A percentile compares a stretch with the other conserved stretches of the same genome.
phyloP scores from a whole-genome alignment of 1,139 yeast genomes.

The Meyerozyma carpophila region DNA sequence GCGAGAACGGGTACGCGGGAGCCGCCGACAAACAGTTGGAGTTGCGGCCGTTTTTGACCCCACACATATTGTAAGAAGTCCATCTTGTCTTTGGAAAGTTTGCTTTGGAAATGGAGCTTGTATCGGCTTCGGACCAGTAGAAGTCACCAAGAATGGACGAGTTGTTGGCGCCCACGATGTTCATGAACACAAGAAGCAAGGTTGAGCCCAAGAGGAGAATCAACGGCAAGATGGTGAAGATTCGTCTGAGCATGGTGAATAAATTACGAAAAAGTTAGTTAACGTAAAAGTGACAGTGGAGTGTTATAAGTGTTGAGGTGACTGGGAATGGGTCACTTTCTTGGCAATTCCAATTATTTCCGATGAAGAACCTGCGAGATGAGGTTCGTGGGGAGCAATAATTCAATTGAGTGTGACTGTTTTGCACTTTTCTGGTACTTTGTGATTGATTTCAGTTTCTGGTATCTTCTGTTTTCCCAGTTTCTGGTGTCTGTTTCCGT shows the following conservation, averaged over 20 bases:
- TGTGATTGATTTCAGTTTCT: too few relatives aligned
- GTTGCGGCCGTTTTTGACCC: constrained; percentile 31
- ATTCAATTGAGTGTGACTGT: too few relatives aligned
- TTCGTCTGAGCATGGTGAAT: constrained; percentile 11
- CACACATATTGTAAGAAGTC: constrained; percentile 70
- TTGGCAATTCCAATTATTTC: too few relatives aligned
- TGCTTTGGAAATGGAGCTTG: constrained; percentile 50
- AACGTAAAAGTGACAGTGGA: too few relatives aligned
- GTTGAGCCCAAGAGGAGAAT: constrained; percentile 34
- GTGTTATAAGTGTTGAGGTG: too few relatives aligned
- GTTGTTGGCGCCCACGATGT: constrained; percentile 56
- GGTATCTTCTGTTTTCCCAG: too few relatives aligned
- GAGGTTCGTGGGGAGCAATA: too few relatives aligned
- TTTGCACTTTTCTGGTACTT: too few relatives aligned
- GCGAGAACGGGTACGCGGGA: constrained; percentile 68
- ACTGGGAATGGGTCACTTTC: background rate
- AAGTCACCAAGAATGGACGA: constrained; percentile 22
- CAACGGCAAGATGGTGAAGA: constrained; percentile 21
- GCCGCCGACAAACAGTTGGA: constrained; percentile 38
- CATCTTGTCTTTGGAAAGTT: constrained; percentile 48
- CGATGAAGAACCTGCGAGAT: too few relatives aligned
- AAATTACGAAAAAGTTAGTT: too few relatives aligned
- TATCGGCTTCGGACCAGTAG: constrained; percentile 70
- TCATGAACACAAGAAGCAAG: constrained; percentile 55
- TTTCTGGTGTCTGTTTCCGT: too few relatives aligned